Evolutionary conservation across 352 stramenopile species (phyloP), one percentile per base, ranked within the genome.

Genomic region (Phytophthora rubi): DNA sequence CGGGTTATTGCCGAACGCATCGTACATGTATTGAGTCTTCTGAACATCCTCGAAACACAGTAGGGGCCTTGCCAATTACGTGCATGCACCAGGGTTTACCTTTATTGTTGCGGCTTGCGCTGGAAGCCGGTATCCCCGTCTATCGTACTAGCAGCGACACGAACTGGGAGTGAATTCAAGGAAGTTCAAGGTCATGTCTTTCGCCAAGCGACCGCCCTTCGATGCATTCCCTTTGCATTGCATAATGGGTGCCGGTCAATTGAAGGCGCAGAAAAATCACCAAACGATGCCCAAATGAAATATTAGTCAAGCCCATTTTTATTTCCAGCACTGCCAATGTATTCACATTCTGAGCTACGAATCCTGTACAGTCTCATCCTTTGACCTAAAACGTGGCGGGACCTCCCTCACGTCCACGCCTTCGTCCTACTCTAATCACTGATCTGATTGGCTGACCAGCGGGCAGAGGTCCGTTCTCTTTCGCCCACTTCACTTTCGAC

Each of bases 31-130:
- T 37, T 83, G 75, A 12, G 60, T 76, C 51, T 77, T 82, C 35
- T 80, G 57, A 30, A 85, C 61, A 47, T 85, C 71, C 39, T 87
- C 77, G 15, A 86, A 79, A 71, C 23, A 77, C 68, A 49, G 62
- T 74, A 3, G 71, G 62, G 9, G 68, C 75, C 3, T 75, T 65
- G 10, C 84, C 82, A n/a, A 88, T 59, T 21, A 74, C 54, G 33
- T 81, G 71, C 47, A 92, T 73, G 12, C 75, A 75, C 77, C 76
- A 92, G 4, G 80, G 75, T 66, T 82, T 81, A 33, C 37, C 37
- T 44, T 44, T 12, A 15, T n/a, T n/a, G 4, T 44, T 44, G 12
- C 37, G 12, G 37, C 37, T 16, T 3, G 23, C 2, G 23, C 23
- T 26, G 23, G 23, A 26, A 30, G 3, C 26, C 26, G 26, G 26